phyloP scores from a whole-genome alignment of 345 rosid genomes.

The Melaleuca quinquenervia region DNA sequence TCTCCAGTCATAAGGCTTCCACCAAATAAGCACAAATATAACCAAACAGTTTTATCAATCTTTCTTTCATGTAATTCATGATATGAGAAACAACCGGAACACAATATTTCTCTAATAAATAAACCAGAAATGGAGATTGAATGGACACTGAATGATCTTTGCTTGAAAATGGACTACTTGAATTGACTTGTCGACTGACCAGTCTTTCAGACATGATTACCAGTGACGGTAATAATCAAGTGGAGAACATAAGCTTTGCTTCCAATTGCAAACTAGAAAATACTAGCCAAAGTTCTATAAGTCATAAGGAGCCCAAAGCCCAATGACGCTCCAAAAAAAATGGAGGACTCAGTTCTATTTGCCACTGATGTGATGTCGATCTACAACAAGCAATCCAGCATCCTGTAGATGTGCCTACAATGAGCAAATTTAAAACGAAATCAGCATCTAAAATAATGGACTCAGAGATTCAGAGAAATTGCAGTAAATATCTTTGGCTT shows the following conservation, averaged over 20 bases:
- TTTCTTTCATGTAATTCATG: neutral
- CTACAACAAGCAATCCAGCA: neutral
- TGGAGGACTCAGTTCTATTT: neutral
- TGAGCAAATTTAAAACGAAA: neutral
- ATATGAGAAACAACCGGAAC: neutral
- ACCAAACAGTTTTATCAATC: neutral
- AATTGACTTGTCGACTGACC: neutral
- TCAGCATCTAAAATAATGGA: neutral
- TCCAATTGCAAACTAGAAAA: neutral
- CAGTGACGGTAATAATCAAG: neutral
- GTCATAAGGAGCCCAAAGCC: neutral
- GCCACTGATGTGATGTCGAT: neutral
- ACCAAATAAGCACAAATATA: neutral
- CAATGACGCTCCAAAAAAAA: neutral
- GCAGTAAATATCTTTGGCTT: neutral
- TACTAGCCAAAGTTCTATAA: neutral
- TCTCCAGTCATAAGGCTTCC: neutral
- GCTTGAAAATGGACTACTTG: neutral
- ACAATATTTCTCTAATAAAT: neutral
- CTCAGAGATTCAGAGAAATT: neutral
- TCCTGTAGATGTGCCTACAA: neutral
- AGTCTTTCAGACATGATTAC: neutral
- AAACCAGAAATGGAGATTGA: neutral
- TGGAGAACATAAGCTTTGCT: neutral
- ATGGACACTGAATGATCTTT: neutral